Evolutionary conservation across 2,329 filamentous ascomycete species (phyloP).

Genomic region (Penicillium sp.): DNA sequence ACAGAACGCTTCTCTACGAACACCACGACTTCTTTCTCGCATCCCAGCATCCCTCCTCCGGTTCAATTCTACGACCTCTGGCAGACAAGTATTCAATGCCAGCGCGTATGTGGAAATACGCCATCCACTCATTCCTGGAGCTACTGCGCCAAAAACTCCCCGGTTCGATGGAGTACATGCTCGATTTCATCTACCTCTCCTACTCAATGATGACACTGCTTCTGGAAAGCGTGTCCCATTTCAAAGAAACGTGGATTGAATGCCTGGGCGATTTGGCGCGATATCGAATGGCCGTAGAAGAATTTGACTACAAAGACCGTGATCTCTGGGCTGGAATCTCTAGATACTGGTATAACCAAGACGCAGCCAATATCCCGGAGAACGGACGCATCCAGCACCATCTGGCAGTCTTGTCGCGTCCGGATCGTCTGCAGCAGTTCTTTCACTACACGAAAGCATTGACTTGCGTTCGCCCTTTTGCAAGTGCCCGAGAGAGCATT

Average conservation of each 20-base stretch:
- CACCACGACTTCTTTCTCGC: constrained; percentile 87
- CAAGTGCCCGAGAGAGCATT: constrained; percentile 58
- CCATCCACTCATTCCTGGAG: constrained; percentile 83
- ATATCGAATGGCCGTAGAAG: constrained; percentile 90
- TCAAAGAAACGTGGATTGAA: constrained; percentile 90
- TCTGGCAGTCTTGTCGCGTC: constrained; percentile 67
- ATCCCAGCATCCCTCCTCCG: constrained; percentile 80
- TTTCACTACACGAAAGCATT: constrained; percentile 63
- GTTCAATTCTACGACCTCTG: constrained; percentile 64
- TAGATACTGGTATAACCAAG: constrained; percentile 80
- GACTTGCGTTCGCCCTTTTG: constrained; percentile 56
- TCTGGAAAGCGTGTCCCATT: constrained; percentile 79
- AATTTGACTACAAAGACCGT: constrained; percentile 71
- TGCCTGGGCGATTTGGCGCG: constrained; percentile 83
- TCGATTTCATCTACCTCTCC: constrained; percentile 83
- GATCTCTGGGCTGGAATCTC: constrained; percentile 82
- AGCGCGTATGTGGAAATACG: constrained; percentile 89
- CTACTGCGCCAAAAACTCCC: constrained; percentile 74
- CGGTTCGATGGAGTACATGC: constrained; percentile 80
- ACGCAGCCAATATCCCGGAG: constrained; percentile 72
- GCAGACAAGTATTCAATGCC: constrained; percentile 88
- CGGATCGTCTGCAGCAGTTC: constrained; percentile 58
- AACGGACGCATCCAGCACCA: constrained; percentile 86
- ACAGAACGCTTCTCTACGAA: constrained; percentile 77
- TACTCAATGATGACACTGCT: constrained; percentile 89